Evolutionary conservation across 768 basidiomycete species (phyloP).

Genomic region (Strobilomyces echinocephalus): DNA sequence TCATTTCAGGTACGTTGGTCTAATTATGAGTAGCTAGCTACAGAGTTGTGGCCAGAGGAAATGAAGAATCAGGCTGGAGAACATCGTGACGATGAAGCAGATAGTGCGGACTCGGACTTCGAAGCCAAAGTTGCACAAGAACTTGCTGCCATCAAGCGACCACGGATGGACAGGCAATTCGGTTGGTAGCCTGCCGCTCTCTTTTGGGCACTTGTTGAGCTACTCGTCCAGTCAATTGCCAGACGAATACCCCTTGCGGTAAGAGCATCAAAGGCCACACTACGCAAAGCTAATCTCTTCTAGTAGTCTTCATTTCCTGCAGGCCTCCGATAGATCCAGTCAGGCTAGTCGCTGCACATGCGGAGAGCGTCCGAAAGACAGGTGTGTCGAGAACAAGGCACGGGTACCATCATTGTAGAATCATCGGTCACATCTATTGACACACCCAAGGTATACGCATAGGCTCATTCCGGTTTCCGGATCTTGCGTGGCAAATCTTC

Average conservation of each 20-base stretch:
- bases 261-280: slow-evolving; percentile 1
- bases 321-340: slow-evolving; percentile 76
- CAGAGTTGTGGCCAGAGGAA: slow-evolving; percentile 62
- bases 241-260: slow-evolving; percentile 80
- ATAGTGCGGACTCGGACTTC: slow-evolving; percentile 49
- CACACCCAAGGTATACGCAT: slow-evolving; percentile 52
- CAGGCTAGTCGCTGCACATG: slow-evolving; percentile 56
- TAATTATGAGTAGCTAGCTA: slow-evolving; percentile 50
- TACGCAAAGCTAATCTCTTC: background rate
- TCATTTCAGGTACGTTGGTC: background rate
- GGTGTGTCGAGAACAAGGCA: slow-evolving; percentile 67
- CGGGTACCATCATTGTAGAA: background rate
- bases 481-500: slow-evolving; percentile 61
- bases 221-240: slow-evolving; percentile 55
- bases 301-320: slow-evolving; percentile 79
- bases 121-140: slow-evolving; percentile 73
- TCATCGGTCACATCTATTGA: background rate
- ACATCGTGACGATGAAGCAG: slow-evolving; percentile 29
- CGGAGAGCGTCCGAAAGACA: slow-evolving; percentile 56
- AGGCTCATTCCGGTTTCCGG: slow-evolving; percentile 68
- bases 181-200: slow-evolving; percentile 37
- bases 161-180: slow-evolving; percentile 59
- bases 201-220: background rate
- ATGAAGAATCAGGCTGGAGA: slow-evolving; percentile 22
- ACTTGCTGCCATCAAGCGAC: slow-evolving; percentile 63